Conservation (phyloP, 163 green algal species). For the Chlorella variabilis region DNA sequence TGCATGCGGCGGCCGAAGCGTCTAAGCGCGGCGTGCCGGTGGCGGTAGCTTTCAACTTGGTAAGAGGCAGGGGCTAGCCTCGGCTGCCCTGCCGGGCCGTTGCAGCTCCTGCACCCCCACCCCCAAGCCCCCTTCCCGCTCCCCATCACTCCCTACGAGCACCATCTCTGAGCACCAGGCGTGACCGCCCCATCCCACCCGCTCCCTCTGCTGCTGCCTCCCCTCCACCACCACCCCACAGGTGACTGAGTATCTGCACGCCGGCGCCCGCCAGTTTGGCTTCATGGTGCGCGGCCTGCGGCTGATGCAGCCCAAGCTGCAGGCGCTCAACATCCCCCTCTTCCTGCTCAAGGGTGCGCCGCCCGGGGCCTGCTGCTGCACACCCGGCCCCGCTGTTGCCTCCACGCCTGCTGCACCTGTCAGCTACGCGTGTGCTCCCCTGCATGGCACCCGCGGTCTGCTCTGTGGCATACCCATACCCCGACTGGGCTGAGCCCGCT, state of each 20-base stretch:
- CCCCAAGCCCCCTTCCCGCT: no score
- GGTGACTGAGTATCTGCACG: constrained; percentile 68
- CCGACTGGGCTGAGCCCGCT: no score
- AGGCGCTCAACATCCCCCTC: constrained; percentile 88
- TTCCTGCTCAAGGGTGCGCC: constrained; percentile 78
- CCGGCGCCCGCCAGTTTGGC: constrained; percentile 89
- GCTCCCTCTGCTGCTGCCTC: background rate
- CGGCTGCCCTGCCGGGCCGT: background rate
- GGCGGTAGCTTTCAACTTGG: constrained; percentile 94
- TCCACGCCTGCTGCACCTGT: background rate
- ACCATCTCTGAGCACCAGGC: no score
- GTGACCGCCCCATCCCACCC: no score
- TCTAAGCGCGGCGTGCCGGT: constrained; percentile 56
- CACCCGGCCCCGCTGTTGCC: background rate
- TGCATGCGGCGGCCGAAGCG: constrained; percentile 86
- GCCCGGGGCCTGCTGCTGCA: background rate
- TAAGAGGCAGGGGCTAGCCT: constrained; percentile 39
- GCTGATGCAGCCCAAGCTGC: constrained; percentile 74
- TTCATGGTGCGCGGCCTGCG: constrained; percentile 95
- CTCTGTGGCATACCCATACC: no score
- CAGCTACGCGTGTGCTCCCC: background rate
- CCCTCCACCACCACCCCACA: constrained; percentile 51
- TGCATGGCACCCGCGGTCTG: no score
- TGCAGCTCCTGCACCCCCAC: background rate
- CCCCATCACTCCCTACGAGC: no score